Conservation (phyloP, 2,329 filamentous ascomycete species). For the Arthroderma sp. region DNA sequence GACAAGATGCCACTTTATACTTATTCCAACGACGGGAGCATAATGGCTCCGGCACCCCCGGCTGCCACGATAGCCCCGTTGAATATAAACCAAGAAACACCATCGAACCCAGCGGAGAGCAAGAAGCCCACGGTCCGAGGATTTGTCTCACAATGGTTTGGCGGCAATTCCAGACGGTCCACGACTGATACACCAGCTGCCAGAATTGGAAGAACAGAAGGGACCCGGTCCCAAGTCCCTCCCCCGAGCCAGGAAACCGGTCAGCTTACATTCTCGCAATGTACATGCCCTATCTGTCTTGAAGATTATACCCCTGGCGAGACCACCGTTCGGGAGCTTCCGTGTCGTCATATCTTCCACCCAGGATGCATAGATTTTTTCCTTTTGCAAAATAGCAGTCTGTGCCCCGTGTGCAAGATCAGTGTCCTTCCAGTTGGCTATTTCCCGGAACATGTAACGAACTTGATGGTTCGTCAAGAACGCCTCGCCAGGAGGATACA, state of each 20-base stretch:
- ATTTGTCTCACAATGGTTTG: background rate
- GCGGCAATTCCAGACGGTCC: background rate
- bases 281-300: conserved; percentile 80
- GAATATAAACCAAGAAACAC: background rate
- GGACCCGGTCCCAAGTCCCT: background rate
- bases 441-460: conserved; percentile 58
- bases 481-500: conserved; percentile 35
- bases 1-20: conserved; percentile 66
- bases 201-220: background rate
- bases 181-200: background rate
- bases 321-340: conserved; percentile 69
- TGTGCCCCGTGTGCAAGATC: conserved; percentile 85
- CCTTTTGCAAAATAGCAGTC: conserved; percentile 61
- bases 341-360: conserved; percentile 89
- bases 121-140: background rate
- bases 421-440: conserved; percentile 60
- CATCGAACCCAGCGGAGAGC: background rate
- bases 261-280: conserved; percentile 45
- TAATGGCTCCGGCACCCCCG: background rate
- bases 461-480: conserved; percentile 75
- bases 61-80: background rate
- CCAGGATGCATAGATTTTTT: conserved; percentile 84
- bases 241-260: background rate
- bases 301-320: conserved; percentile 60
- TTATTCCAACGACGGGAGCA: conserved; percentile 41